Evolutionary conservation across 2,329 filamentous ascomycete genomes (phyloP).

Genomic region (Cytospora mali): DNA sequence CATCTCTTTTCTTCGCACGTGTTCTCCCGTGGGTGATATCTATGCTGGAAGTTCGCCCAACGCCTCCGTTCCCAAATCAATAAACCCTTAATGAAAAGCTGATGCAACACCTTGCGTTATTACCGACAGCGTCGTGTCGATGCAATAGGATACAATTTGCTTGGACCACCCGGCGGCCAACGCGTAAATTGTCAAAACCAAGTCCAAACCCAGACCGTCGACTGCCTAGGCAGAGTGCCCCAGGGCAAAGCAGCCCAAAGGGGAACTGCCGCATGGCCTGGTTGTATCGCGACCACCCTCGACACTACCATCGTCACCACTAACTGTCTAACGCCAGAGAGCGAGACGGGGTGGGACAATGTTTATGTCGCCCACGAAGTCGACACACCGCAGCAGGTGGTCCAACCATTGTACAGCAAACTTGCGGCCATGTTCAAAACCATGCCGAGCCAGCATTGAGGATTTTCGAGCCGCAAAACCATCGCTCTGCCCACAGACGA

Average conservation of each 20-base stretch:
- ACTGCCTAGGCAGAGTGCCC: not conserved
- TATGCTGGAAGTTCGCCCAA: slow-evolving; percentile 24
- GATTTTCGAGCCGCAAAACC: not conserved
- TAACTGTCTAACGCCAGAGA: not conserved
- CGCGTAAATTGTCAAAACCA: not conserved
- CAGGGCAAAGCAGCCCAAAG: not conserved
- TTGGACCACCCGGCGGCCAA: not conserved
- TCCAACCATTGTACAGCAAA: not conserved
- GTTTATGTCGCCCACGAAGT: not conserved
- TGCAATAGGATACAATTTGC: not conserved
- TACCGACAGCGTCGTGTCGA: slow-evolving; percentile 5
- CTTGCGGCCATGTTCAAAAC: not conserved
- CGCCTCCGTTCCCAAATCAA: slow-evolving; percentile 19
- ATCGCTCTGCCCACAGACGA: not conserved
- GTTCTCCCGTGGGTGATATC: slow-evolving; percentile 16
- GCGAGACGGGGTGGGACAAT: not conserved
- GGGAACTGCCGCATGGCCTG: not conserved
- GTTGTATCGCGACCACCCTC: not conserved
- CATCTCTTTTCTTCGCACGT: slow-evolving; percentile 12
- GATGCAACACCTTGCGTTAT: slow-evolving; percentile 4
- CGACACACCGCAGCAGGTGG: not conserved
- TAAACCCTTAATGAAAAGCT: slow-evolving; percentile 17
- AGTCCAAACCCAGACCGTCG: not conserved
- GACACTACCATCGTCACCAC: not conserved
- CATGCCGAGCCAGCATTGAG: not conserved